phyloP scores from a whole-genome alignment of 2,329 filamentous ascomycete genomes.

The Monosporascus sp. region DNA sequence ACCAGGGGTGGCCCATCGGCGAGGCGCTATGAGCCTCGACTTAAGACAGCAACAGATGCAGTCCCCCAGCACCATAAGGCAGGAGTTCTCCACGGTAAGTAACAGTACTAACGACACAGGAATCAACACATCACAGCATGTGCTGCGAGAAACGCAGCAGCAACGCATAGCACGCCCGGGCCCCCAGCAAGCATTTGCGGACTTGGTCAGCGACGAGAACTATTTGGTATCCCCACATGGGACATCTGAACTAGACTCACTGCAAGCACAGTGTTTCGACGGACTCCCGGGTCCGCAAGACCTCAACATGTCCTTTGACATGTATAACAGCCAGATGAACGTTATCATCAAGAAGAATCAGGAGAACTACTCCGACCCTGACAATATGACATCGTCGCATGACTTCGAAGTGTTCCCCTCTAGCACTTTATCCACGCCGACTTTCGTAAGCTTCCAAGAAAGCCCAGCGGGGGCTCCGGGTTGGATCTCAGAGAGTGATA shows the following conservation, averaged over 20 bases:
- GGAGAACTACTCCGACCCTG: slow-evolving; percentile 29
- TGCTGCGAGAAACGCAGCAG: slow-evolving; percentile 86
- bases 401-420: slow-evolving; percentile 47
- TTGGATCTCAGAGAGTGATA: slow-evolving; percentile 49
- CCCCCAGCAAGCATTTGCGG: slow-evolving; percentile 37
- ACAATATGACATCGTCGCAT: slow-evolving; percentile 36
- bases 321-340: slow-evolving; percentile 38
- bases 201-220: slow-evolving; percentile 42
- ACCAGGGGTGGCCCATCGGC: slow-evolving; percentile 56
- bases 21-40: slow-evolving; percentile 75
- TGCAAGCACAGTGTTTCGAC: slow-evolving; percentile 43
- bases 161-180: slow-evolving; percentile 79
- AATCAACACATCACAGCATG: slow-evolving; percentile 65
- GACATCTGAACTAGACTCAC: slow-evolving; percentile 50
- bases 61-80: slow-evolving; percentile 29
- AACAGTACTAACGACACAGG: slow-evolving; percentile 50
- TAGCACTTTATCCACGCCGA: slow-evolving; percentile 43
- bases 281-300: slow-evolving; percentile 19
- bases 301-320: slow-evolving; percentile 42
- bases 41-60: slow-evolving; percentile 56
- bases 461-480: slow-evolving; percentile 36
- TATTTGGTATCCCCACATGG: slow-evolving; percentile 53
- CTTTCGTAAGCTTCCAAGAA: slow-evolving; percentile 46
- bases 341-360: slow-evolving; percentile 44
- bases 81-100: slow-evolving; percentile 50